Evolutionary conservation across 192 early-diverging fungal species (phyloP), one percentile per base, ranked within the genome.

Genomic region (Coemansia sp.): DNA sequence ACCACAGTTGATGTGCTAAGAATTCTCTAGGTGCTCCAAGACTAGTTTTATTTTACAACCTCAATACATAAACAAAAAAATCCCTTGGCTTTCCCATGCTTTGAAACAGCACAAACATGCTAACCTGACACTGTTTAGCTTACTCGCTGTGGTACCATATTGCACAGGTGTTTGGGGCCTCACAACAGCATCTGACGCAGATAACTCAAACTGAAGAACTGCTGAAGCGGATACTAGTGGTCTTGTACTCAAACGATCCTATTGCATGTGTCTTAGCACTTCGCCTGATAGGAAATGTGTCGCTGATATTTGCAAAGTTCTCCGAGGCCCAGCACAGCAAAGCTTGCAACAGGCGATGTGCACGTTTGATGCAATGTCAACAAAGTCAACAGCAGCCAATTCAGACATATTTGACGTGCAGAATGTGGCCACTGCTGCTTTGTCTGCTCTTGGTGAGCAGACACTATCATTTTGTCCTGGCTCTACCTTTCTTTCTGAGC

Each of bases 181-280:
- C 78, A 0, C 71, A 65, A 41, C 65, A 73, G 20, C 78, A 81
- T 38, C 61, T 84, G 24, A 52, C 59, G 12, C 78, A 77, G 39
- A 66, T 81, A 1, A 64, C 78, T 1, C 75, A 78, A 32, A 62
- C 65, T 0, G 75, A 74, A 10, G 82, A 84, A 62, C 72, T 84
- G 32, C 74, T 77, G 11, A 73, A 75, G 45, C 78, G 82, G 11
- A 51, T 84, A n/a, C 61, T 84, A 14, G 62, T 45, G 1, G 82
- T 84, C 6, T 57, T 84, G 35, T 79, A 75, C 43, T 81, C 78
- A 6, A 84, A 76, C 64, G 82, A 84, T 43, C 68, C 82, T 2
- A 61, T 81, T 47, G 82, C 82, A 13, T 78, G 82, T 29, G 66
- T 67, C 8, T 65, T 84, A 23, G 77, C 82, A 0, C 59, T 84